phyloP scores from a whole-genome alignment of 2,329 filamentous ascomycete genomes.

The Cordyceps javanica region DNA sequence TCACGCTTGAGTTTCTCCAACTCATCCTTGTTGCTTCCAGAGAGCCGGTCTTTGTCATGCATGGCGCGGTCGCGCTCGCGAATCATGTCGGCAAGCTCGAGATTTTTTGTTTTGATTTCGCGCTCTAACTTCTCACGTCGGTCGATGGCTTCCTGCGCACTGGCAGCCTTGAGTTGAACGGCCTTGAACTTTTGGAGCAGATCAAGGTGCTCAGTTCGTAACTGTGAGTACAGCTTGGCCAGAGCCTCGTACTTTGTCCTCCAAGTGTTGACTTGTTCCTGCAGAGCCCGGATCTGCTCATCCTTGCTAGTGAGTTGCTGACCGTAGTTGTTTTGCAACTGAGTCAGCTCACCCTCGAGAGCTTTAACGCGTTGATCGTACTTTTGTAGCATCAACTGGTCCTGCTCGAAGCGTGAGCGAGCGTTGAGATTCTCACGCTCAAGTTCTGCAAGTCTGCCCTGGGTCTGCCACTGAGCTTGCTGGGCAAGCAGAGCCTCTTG shows the following conservation, averaged over 20 bases:
- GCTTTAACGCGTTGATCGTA: conserved; percentile 94
- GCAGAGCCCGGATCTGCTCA: conserved; percentile 84
- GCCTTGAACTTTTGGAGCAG: conserved; percentile 93
- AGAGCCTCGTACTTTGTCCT: conserved; percentile 93
- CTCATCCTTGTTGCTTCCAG: conserved; percentile 84
- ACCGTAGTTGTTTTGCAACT: conserved; percentile 75
- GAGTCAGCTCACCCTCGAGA: conserved; percentile 76
- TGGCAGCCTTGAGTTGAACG: conserved; percentile 92
- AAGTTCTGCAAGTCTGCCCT: conserved; percentile 90
- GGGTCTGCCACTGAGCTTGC: conserved; percentile 88
- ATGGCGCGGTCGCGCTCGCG: conserved; percentile 88
- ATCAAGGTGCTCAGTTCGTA: conserved; percentile 91
- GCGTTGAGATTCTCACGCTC: conserved; percentile 94
- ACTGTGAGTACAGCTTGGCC: conserved; percentile 93
- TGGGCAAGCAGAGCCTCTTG: conserved; percentile 86
- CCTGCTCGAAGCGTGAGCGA: conserved; percentile 90
- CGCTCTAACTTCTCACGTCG: conserved; percentile 90
- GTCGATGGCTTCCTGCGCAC: conserved; percentile 94
- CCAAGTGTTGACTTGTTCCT: conserved; percentile 98
- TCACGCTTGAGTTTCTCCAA: conserved; percentile 92
- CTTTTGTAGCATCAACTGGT: conserved; percentile 94
- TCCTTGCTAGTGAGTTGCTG: conserved; percentile 87
- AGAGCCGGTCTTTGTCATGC: conserved; percentile 85
- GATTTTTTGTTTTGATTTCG: conserved; percentile 98
- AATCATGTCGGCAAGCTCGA: conserved; percentile 99